These are phyloP conservation scores for Termitomyces sp. DNA, from an alignment of 768 basidiomycete species.

Conservation along the genomic window DNA sequence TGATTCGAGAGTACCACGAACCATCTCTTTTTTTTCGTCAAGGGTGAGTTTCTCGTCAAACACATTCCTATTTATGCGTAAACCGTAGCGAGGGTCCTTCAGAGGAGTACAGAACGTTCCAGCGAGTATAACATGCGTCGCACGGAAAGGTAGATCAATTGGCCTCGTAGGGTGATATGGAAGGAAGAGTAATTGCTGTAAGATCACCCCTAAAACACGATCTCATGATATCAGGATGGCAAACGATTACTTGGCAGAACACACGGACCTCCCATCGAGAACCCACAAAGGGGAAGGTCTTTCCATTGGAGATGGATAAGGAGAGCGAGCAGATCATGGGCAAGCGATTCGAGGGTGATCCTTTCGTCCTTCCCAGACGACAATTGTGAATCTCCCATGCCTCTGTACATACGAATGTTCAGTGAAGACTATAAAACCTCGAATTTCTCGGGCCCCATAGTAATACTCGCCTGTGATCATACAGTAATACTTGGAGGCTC, in stretches of 20 bases:
- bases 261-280: conserved; percentile 45
- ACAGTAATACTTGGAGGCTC: conserved; percentile 29
- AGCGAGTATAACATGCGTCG: conserved; percentile 35
- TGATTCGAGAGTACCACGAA: conserved; percentile 20
- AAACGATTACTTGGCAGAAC: neutral
- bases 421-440: neutral
- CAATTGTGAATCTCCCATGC: conserved; percentile 40
- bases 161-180: conserved; percentile 31
- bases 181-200: conserved; percentile 40
- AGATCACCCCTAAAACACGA: conserved; percentile 27
- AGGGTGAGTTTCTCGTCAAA: conserved; percentile 15
- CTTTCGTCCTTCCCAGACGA: conserved; percentile 24
- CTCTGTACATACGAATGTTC: conserved; percentile 19
- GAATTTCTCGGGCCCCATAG: neutral
- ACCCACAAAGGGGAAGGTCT: conserved; percentile 37
- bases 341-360: conserved; percentile 39
- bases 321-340: conserved; percentile 36
- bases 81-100: conserved; percentile 19
- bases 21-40: conserved; percentile 25
- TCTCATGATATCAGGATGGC: neutral
- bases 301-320: conserved; percentile 33
- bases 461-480: conserved; percentile 27
- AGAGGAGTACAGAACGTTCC: conserved; percentile 22
- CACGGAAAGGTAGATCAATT: conserved; percentile 29
- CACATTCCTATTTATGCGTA: conserved; percentile 13